These are phyloP conservation scores for Silene noctiflora DNA, from an alignment of 179 eudicot genomes.

Conservation along the genomic window DNA sequence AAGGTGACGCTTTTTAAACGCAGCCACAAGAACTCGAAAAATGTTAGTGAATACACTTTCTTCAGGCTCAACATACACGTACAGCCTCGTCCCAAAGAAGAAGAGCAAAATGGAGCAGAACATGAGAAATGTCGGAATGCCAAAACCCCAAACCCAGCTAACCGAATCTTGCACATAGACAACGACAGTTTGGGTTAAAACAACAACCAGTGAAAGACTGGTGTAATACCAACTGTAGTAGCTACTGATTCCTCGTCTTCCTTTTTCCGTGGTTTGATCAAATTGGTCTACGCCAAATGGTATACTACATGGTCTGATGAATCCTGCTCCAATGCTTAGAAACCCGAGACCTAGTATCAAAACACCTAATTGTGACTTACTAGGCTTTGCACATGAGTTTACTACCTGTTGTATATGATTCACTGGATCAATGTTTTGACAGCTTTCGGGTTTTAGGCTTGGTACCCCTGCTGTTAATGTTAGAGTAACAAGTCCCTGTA, in stretches of 20 bases:
- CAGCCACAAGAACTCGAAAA: constrained; percentile 44
- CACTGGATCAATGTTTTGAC: constrained; percentile 25
- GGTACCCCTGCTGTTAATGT: constrained; percentile 49
- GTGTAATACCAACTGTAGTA: constrained; percentile 73
- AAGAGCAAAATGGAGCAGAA: constrained; percentile 45
- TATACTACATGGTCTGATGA: constrained; percentile 58
- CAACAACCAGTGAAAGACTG: constrained; percentile 43
- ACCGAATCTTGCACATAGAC: constrained; percentile 55
- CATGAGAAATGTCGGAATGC: constrained; percentile 55
- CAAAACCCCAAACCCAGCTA: constrained; percentile 62
- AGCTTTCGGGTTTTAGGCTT: constrained; percentile 40
- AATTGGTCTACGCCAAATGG: constrained; percentile 74
- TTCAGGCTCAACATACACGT: constrained; percentile 45
- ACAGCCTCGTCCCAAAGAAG: constrained; percentile 44
- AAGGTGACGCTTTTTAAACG: constrained; percentile 42
- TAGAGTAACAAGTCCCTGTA: constrained; percentile 51
- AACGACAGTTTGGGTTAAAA: constrained; percentile 45
- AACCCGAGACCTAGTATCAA: constrained; percentile 37
- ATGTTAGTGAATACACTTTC: constrained; percentile 54
- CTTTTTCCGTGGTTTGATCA: constrained; percentile 53
- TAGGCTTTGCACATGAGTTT: constrained; percentile 43
- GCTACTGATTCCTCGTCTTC: constrained; percentile 53
- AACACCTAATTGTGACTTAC: constrained; percentile 34
- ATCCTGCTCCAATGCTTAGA: constrained; percentile 45
- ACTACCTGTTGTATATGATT: constrained; percentile 20